phyloP scores from a whole-genome alignment of 148 eudicot species.

The Polygonum maritimum region DNA sequence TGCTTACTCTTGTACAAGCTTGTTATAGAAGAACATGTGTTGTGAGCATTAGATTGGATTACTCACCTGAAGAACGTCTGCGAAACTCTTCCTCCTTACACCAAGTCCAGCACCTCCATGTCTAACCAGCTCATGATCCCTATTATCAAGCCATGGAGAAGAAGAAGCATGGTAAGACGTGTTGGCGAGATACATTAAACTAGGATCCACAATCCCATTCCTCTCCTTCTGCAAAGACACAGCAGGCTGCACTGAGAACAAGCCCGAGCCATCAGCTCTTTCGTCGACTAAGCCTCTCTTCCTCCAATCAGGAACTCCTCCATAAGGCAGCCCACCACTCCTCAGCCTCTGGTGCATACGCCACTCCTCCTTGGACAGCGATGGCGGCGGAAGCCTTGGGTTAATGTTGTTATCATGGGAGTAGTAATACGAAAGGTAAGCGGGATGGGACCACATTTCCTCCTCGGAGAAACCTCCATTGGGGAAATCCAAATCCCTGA shows the following conservation, averaged over 20 bases:
- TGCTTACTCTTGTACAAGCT: not conserved
- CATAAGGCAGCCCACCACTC: slow-evolving; percentile 26
- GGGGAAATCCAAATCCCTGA: not conserved
- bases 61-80: slow-evolving; percentile 58
- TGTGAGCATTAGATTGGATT: not conserved
- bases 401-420: slow-evolving; percentile 41
- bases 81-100: slow-evolving; percentile 64
- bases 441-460: slow-evolving; percentile 50
- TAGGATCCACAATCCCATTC: slow-evolving; percentile 28
- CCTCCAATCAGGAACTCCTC: slow-evolving; percentile 24
- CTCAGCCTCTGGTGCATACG: slow-evolving; percentile 44
- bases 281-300: slow-evolving; percentile 16
- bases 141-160: slow-evolving; percentile 23
- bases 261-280: slow-evolving; percentile 24
- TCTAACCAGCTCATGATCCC: slow-evolving; percentile 19
- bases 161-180: slow-evolving; percentile 25
- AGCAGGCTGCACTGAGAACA: slow-evolving; percentile 40
- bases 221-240: slow-evolving; percentile 19
- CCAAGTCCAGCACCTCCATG: slow-evolving; percentile 30
- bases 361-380: slow-evolving; percentile 60
- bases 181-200: slow-evolving; percentile 20
- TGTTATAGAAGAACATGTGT: not conserved
- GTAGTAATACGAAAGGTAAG: slow-evolving; percentile 50
- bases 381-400: slow-evolving; percentile 51
- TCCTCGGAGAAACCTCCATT: slow-evolving; percentile 32